Evolutionary conservation across 108 stramenopile species (phyloP), one percentile per base, ranked within the genome.

Genomic region (Skeletonema potamos): DNA sequence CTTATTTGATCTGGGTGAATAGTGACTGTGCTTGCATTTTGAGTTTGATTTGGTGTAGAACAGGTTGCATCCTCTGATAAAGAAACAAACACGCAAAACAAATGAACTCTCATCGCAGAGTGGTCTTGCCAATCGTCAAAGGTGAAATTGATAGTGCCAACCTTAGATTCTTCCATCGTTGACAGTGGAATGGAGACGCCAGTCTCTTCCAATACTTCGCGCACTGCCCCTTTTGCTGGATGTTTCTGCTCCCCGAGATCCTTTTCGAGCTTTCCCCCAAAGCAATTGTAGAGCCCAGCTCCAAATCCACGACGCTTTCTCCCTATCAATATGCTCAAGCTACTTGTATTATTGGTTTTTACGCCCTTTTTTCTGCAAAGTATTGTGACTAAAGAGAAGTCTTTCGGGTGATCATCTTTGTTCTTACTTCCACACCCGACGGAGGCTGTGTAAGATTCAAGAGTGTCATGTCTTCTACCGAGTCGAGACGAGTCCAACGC

Each of bases 221-320:
- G 84, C 22, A 81, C 74, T 22, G 92, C 92, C 18, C 69, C 84
- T 37, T 81, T 82, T 15, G 78, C 74, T 0, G 77, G 85, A 27
- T 72, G 54, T 9, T 62, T 36, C 27, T 57, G 54, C 54, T 79
- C 78, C 34, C 62, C 39, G 6, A 54, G 39, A 34, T 46, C 51
- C 41, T 24, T 41, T 12, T 87, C 87, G 9, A 90, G 69, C 62
- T 90, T 90, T 1, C 92, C 92, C 5, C 89, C 92, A 65, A 92
- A 90, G 29, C 84, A 83, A 69, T 82, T 90, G 66, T 84, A 90
- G 66, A 89, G 78, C 1, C 89, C 92, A 27, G 64, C 68, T 44
- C 89, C 92, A 54, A 90, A 89, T 9, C 92, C 92, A 20, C 92
- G 86, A 46, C 84, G 74, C 57, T 90, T 92, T 46, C 73, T 62